phyloP scores from a whole-genome alignment of 2,329 filamentous ascomycete genomes.

The Ceratocystis variospora region DNA sequence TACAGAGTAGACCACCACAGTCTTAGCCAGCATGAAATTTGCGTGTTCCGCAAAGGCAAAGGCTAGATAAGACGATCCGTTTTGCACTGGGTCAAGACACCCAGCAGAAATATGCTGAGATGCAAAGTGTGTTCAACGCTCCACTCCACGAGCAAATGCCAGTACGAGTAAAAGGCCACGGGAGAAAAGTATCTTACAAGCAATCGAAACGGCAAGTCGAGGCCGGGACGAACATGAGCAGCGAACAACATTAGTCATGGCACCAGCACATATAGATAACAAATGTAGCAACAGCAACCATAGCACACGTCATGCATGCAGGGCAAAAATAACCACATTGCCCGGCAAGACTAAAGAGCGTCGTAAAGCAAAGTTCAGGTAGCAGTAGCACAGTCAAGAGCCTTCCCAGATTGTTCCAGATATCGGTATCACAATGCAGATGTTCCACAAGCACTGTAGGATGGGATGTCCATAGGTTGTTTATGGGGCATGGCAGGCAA shows the following conservation, averaged over 20 bases:
- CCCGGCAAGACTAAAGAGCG: not conserved
- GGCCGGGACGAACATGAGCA: not conserved
- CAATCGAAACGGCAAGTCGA: not conserved
- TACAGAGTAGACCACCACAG: not conserved
- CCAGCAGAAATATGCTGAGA: not conserved
- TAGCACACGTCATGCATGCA: conserved; percentile 6
- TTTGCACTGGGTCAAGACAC: not conserved
- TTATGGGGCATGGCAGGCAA: not conserved
- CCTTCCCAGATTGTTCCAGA: not conserved
- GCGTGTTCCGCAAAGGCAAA: not conserved
- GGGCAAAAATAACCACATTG: not conserved
- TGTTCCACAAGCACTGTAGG: not conserved
- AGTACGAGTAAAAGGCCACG: no score
- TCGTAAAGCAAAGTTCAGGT: not conserved
- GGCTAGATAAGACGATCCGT: not conserved
- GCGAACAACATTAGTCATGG: conserved; percentile 2
- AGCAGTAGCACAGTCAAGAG: not conserved
- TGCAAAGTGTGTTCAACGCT: no score
- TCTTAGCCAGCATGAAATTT: not conserved
- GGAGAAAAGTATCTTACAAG: not conserved
- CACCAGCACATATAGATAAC: conserved; percentile 3
- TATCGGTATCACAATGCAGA: not conserved
- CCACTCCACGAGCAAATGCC: not conserved
- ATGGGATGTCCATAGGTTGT: not conserved
- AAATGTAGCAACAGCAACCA: conserved; percentile 5